Percentiles rank a stretch among this genome's conserved stretches.
phyloP scores from a whole-genome alignment of 2,329 filamentous ascomycete species.

The Pseudogymnoascus sp. region DNA sequence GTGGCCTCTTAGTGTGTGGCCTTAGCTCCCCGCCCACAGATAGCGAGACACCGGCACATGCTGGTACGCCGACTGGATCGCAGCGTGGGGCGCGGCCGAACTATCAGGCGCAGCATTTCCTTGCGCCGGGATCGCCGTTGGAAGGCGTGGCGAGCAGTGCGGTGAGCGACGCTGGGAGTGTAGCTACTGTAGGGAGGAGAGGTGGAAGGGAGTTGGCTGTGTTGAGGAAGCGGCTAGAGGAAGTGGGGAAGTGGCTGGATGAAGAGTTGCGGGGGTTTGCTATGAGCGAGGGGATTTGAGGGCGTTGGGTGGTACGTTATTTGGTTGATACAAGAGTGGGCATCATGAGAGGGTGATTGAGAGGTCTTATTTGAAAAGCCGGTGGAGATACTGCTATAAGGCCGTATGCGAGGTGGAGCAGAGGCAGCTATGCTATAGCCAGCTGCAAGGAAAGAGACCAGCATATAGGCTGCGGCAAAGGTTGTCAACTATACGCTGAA shows the following conservation, averaged over 20 bases:
- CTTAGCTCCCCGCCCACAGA: constrained; percentile 37
- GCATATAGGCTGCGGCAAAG: background rate
- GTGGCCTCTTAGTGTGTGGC: constrained; percentile 54
- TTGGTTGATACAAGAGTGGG: background rate
- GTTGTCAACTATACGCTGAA: background rate
- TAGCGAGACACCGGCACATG: background rate
- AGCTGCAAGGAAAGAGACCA: background rate
- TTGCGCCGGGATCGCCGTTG: constrained; percentile 22
- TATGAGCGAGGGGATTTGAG: constrained; percentile 16
- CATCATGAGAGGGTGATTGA: background rate
- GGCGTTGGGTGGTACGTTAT: background rate
- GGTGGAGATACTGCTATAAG: background rate
- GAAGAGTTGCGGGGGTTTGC: constrained; percentile 42
- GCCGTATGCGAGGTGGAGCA: background rate
- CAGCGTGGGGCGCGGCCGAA: background rate
- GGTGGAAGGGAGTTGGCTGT: constrained; percentile 38
- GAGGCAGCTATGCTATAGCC: background rate
- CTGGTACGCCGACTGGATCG: background rate
- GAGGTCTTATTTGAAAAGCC: background rate
- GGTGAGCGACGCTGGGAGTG: constrained; percentile 21
- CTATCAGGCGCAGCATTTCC: background rate
- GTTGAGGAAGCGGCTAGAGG: constrained; percentile 49
- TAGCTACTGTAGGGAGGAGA: constrained; percentile 29
- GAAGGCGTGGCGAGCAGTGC: constrained; percentile 24
- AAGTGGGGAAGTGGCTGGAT: constrained; percentile 52